Evolutionary conservation across 345 rosid species (phyloP), one percentile per base, ranked within the genome.

Genomic region (Salix purpurea): DNA sequence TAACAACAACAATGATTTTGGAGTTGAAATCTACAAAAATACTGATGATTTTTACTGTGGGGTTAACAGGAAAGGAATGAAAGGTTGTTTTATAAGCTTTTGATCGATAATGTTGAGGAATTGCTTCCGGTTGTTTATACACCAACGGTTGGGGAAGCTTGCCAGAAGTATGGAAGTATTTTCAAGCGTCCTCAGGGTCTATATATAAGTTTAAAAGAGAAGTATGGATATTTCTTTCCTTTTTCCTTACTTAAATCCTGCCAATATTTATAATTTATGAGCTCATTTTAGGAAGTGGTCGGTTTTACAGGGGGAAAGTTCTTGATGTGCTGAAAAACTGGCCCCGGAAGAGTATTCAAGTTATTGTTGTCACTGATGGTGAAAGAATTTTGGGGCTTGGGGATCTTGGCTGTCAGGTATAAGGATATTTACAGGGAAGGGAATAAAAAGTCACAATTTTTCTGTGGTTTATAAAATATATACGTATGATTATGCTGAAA

Each of bases 321-420:
- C 81, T 78, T 30, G 81, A 78, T 40, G 81, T 78, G 4, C 32
- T 78, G 61, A 78, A 72, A 72, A 78, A 78, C 65, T 78, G 81
- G 81, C 80, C 80, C 2, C 75, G 72, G 67, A 78, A 44, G 46
- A 78, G 39, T 52, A 66, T 78, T 54, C 80, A 78, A 26, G 80
- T 78, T 39, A 78, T 78, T 72, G 76, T 78, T 54, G 80, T 78
- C 2, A 78, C 80, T 48, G 80, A 78, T 72, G 80, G 80, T 7
- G 80, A 78, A 67, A 52, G 80, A 46, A 78, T 78, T 40, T 40
- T 78, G 72, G 80, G 80, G 54, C 76, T 78, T 18, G 80, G 80
- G 21, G 80, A 78, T 66, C 80, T 78, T 72, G 80, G 80, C 21
- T 78, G 80, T 72, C 80, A 78, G 72, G 80, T 78, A 72, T 34